These are phyloP conservation scores for Diphasiastrum complanatum DNA, from an alignment of 83 land plant genomes.

Conservation along the genomic window DNA sequence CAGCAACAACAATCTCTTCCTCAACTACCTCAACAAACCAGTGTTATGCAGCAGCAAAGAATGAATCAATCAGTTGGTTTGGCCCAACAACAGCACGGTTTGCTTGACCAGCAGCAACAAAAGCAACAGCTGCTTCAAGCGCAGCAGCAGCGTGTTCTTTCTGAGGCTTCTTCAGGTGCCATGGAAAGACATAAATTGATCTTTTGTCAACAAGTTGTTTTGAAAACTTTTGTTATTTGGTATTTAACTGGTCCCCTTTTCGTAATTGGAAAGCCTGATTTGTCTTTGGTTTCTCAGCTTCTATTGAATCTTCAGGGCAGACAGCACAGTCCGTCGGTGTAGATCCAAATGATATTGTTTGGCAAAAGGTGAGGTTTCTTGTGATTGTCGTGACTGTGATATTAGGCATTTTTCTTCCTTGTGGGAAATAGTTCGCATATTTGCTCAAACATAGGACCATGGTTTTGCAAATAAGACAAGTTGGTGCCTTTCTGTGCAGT, in stretches of 20 bases:
- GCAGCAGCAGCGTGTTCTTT: conserved; percentile 25
- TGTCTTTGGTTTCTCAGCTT: conserved; percentile 10
- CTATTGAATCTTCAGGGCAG: conserved; percentile 24
- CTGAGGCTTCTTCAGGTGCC: conserved; percentile 21
- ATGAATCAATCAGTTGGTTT: conserved; percentile 33
- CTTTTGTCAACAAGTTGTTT: background rate
- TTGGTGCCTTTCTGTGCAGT: conserved; percentile 3
- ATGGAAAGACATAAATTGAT: background rate
- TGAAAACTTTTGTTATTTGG: too few species aligned
- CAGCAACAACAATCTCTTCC: conserved; percentile 23
- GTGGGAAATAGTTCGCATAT: background rate
- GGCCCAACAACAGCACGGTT: conserved; percentile 45
- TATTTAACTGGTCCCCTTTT: too few species aligned
- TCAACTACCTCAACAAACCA: conserved; percentile 15
- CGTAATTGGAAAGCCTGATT: too few species aligned
- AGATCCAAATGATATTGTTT: conserved; percentile 24
- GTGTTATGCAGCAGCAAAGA: conserved; percentile 45
- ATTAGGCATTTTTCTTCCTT: background rate
- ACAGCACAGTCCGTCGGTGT: conserved; percentile 13
- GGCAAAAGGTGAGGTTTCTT: conserved; percentile 17
- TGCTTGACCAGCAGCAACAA: conserved; percentile 16
- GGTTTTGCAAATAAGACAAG: background rate
- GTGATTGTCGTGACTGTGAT: background rate
- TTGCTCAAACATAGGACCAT: background rate
- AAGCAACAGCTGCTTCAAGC: conserved; percentile 27